phyloP scores from a whole-genome alignment of 495 filamentous ascomycete species.

The Tuber borchii region DNA sequence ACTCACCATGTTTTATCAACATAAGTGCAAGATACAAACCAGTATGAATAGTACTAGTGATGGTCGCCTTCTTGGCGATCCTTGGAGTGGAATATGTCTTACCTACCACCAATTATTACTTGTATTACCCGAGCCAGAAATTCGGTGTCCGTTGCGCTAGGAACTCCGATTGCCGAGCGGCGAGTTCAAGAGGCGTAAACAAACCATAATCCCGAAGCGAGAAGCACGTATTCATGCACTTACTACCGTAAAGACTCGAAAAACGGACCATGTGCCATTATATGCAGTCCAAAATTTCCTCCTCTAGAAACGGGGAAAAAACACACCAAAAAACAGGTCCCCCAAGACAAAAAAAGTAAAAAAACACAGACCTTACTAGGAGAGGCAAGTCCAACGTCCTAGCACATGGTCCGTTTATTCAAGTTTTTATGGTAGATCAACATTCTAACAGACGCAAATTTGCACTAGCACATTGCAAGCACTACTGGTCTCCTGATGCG shows the following conservation, averaged over 20 bases:
- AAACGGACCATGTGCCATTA: too few relatives aligned
- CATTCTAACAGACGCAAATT: background rate
- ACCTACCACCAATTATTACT: background rate
- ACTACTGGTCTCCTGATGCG: background rate
- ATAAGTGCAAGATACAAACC: background rate
- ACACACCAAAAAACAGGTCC: too few relatives aligned
- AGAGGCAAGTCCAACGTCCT: too few relatives aligned
- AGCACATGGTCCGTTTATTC: too few relatives aligned
- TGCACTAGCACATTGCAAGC: background rate
- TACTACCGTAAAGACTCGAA: too few relatives aligned
- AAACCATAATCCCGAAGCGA: background rate
- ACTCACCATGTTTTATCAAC: background rate
- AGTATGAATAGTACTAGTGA: background rate
- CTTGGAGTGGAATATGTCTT: background rate
- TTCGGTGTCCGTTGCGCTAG: background rate
- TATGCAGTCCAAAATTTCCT: too few relatives aligned
- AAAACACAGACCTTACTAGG: too few relatives aligned
- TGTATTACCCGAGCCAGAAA: background rate
- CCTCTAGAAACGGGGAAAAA: too few relatives aligned
- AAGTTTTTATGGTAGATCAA: background rate
- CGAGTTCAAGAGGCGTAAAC: background rate
- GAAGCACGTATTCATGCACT: background rate
- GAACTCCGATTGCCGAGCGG: background rate
- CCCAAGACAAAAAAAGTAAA: too few relatives aligned
- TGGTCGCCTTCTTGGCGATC: background rate